phyloP scores from a whole-genome alignment of 2,329 filamentous ascomycete species.

The Rugonectria rugulosa region DNA sequence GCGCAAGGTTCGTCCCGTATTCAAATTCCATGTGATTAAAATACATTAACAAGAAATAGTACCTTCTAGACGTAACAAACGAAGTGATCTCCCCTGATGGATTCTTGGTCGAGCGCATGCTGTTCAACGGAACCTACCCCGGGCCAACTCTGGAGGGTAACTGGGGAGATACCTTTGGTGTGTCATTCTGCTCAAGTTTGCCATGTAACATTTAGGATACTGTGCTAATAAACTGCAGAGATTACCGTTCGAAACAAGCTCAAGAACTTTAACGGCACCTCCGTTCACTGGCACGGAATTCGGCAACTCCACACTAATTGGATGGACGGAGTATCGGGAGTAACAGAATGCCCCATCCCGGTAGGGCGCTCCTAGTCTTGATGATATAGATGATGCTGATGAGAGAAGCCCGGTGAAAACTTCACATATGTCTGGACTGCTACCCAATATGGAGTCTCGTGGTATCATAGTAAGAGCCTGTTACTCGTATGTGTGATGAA shows the following conservation, averaged over 20 bases:
- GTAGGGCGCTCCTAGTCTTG: not conserved
- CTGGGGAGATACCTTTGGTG: slow-evolving; percentile 15
- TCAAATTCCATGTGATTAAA: not conserved
- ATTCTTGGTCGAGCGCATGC: not conserved
- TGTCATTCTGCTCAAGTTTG: not conserved
- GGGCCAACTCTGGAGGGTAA: slow-evolving; percentile 9
- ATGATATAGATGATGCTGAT: not conserved
- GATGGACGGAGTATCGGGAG: slow-evolving; percentile 7
- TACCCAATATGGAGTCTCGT: slow-evolving; percentile 16
- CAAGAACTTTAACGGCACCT: not conserved
- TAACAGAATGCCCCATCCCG: slow-evolving; percentile 48
- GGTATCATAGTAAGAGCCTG: slow-evolving; percentile 16
- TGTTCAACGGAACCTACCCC: slow-evolving; percentile 9
- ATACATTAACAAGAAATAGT: not conserved
- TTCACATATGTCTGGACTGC: slow-evolving; percentile 53
- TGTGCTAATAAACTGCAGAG: no score
- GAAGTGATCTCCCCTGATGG: slow-evolving; percentile 7
- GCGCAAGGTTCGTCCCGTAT: not conserved
- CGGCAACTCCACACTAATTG: slow-evolving; percentile 7
- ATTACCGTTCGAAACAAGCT: slow-evolving; percentile 5
- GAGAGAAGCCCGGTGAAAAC: slow-evolving; percentile 52
- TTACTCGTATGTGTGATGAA: slow-evolving; percentile 26
- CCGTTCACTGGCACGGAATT: slow-evolving; percentile 9
- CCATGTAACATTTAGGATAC: no score
- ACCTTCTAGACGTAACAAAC: slow-evolving; percentile 3